phyloP scores from a whole-genome alignment of 1,139 yeast species.

The Saccharomyces hybrid region DNA sequence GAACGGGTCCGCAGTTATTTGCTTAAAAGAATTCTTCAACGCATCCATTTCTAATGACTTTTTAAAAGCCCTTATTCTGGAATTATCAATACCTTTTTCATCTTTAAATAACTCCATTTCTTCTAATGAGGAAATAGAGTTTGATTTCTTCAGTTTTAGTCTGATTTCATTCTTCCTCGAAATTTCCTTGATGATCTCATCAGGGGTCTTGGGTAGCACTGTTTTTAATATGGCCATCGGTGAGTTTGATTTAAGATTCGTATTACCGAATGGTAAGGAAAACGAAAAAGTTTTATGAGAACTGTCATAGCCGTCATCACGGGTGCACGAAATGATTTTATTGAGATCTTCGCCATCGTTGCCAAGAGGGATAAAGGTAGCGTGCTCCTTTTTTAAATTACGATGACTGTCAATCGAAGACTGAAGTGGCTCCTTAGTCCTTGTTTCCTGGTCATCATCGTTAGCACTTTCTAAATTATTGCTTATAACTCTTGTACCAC shows the following conservation, averaged over 20 bases:
- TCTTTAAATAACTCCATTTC: slow-evolving; percentile 53
- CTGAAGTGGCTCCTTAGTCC: too few relatives aligned
- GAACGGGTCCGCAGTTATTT: slow-evolving; percentile 18
- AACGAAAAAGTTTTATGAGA: slow-evolving; percentile 37
- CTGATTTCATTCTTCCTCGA: slow-evolving; percentile 35
- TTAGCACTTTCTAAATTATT: background rate
- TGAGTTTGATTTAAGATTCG: slow-evolving; percentile 11
- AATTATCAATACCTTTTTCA: slow-evolving; percentile 54
- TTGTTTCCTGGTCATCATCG: background rate
- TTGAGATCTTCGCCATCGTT: slow-evolving; percentile 5
- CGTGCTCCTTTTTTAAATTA: background rate
- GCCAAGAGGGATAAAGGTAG: background rate
- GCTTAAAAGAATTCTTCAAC: slow-evolving; percentile 16
- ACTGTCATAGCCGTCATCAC: slow-evolving; percentile 6
- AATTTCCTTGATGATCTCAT: slow-evolving; percentile 8
- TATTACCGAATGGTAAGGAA: slow-evolving; percentile 39
- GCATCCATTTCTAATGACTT: slow-evolving; percentile 49
- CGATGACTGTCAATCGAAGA: background rate
- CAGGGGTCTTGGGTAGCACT: slow-evolving; percentile 9
- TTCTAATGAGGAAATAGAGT: slow-evolving; percentile 52
- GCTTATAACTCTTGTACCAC: slow-evolving; percentile 1
- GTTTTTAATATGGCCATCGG: slow-evolving; percentile 8
- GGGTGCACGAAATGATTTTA: slow-evolving; percentile 8
- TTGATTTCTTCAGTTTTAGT: slow-evolving; percentile 45
- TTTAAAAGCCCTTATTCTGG: slow-evolving; percentile 59